These are phyloP conservation scores for Niebla homalea DNA, from an alignment of 495 filamentous ascomycete genomes.

Conservation along the genomic window DNA sequence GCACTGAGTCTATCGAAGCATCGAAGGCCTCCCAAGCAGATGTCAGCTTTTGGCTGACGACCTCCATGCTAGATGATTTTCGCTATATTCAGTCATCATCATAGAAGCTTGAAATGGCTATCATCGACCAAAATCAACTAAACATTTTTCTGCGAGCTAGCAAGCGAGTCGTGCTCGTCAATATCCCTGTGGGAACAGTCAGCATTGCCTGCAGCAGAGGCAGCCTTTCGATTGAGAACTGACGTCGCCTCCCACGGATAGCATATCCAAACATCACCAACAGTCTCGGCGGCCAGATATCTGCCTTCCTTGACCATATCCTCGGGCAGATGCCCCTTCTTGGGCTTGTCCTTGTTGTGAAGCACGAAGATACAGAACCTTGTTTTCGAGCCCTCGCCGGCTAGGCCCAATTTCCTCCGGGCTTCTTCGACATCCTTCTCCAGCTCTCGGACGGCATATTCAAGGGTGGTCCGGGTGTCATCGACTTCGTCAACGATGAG, in stretches of 20 bases:
- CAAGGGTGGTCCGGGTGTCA: slow-evolving; percentile 90
- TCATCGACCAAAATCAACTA: background rate
- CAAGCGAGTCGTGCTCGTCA: slow-evolving; percentile 74
- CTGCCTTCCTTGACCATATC: slow-evolving; percentile 61
- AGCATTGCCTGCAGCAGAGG: slow-evolving; percentile 8
- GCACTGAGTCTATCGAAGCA: too few species aligned
- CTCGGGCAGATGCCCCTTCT: slow-evolving; percentile 78
- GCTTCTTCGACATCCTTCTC: slow-evolving; percentile 90
- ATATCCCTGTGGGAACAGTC: slow-evolving; percentile 48
- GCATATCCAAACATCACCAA: slow-evolving; percentile 90
- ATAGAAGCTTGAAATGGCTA: background rate
- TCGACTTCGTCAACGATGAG: slow-evolving; percentile 99
- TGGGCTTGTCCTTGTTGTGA: slow-evolving; percentile 92
- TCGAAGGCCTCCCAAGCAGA: too few species aligned
- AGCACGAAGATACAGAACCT: slow-evolving; percentile 89
- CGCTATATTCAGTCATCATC: background rate
- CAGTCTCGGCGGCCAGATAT: slow-evolving; percentile 79
- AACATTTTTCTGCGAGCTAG: slow-evolving; percentile 22
- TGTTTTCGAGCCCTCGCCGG: slow-evolving; percentile 50
- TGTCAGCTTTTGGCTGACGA: background rate
- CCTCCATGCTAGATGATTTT: too few species aligned
- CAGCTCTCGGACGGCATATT: slow-evolving; percentile 92
- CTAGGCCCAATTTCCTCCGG: slow-evolving; percentile 52
- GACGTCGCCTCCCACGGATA: slow-evolving; percentile 97
- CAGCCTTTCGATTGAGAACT: slow-evolving; percentile 18